phyloP scores from a whole-genome alignment of 805 yeast genomes.

The Maudiozyma turicensis region DNA sequence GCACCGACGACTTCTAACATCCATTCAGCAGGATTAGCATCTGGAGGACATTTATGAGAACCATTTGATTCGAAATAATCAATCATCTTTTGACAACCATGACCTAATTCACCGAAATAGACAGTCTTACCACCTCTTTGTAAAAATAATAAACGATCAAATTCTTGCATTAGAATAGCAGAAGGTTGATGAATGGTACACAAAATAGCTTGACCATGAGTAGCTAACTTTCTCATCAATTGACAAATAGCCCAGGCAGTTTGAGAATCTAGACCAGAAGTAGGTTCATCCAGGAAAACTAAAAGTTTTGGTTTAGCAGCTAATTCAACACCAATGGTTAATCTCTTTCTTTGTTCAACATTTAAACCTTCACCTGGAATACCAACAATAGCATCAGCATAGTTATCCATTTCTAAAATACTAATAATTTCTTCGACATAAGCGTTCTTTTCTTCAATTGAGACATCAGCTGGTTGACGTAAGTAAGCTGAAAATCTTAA shows the following conservation, averaged over 20 bases:
- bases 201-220: constrained; percentile 57
- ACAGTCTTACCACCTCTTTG: constrained; percentile 66
- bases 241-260: constrained; percentile 53
- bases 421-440: constrained; percentile 59
- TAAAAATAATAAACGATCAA: constrained; percentile 64
- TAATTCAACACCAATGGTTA: constrained; percentile 55
- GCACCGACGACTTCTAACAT: constrained; percentile 82
- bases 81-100: constrained; percentile 46
- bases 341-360: constrained; percentile 50
- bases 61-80: constrained; percentile 59
- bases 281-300: constrained; percentile 54
- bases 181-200: constrained; percentile 73
- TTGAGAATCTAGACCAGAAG: constrained; percentile 52
- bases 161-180: constrained; percentile 64
- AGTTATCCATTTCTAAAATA: constrained; percentile 50
- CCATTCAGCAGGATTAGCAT: constrained; percentile 84
- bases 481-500: constrained; percentile 54
- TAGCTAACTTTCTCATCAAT: constrained; percentile 47
- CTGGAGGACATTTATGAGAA: constrained; percentile 54
- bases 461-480: constrained; percentile 49
- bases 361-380: constrained; percentile 53
- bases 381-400: constrained; percentile 65
- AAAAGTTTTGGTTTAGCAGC: constrained; percentile 52
- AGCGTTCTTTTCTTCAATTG: constrained; percentile 46
- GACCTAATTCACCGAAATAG: constrained; percentile 63